Percentiles rank a stretch among this genome's conserved stretches.
These are phyloP conservation scores for Lipomyces sp. DNA, from an alignment of 805 yeast genomes.

Conservation along the genomic window DNA sequence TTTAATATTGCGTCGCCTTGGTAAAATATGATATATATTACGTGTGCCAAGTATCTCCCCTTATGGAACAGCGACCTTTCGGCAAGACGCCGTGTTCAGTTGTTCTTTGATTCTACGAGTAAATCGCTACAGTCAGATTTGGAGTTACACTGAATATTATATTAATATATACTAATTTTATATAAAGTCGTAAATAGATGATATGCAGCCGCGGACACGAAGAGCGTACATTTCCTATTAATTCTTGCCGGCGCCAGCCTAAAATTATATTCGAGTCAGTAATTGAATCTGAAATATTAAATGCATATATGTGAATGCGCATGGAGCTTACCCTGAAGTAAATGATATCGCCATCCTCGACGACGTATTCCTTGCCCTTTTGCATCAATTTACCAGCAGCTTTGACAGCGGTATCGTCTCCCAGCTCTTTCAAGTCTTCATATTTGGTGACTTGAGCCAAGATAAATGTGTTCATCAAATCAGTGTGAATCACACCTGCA, in stretches of 20 bases:
- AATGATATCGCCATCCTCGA: conserved; percentile 92
- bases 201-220: background rate
- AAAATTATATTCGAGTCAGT: background rate
- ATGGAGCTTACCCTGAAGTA: conserved; percentile 65
- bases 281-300: background rate
- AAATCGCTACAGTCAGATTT: too few relatives aligned
- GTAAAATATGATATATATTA: too few relatives aligned
- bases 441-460: conserved; percentile 91
- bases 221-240: conserved; percentile 37
- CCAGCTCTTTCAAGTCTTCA: conserved; percentile 71
- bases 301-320: background rate
- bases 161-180: conserved; percentile 6
- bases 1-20: too few relatives aligned
- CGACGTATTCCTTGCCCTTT: conserved; percentile 94
- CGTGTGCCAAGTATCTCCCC: too few relatives aligned
- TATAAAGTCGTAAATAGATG: too few relatives aligned
- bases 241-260: conserved; percentile 87
- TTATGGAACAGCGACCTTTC: too few relatives aligned
- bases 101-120: too few relatives aligned
- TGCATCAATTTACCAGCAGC: conserved; percentile 86
- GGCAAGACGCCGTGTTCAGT: too few relatives aligned
- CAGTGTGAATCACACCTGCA: conserved; percentile 97
- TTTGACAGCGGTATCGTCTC: conserved; percentile 81
- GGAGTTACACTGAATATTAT: background rate
- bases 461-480: conserved; percentile 91